A percentile compares a stretch with the other conserved stretches of the same genome.
Evolutionary conservation across 2,329 filamentous ascomycete species (phyloP).

Genomic region (Cryphonectria japonica): DNA sequence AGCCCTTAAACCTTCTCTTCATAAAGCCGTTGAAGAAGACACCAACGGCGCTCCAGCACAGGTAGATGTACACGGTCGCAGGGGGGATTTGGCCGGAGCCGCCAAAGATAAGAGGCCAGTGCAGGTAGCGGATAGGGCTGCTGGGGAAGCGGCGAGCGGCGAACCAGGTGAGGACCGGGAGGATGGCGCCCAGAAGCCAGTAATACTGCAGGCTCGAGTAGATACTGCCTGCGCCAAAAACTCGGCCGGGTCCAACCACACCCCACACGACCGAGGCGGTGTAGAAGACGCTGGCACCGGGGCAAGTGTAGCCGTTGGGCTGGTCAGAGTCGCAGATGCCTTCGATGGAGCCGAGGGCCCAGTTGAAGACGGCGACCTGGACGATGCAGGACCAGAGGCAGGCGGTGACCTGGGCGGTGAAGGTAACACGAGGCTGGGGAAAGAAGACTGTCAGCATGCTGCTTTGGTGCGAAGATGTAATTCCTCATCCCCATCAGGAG

Average conservation of each 20-base stretch:
- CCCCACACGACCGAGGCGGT: conserved; percentile 46
- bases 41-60: conserved; percentile 51
- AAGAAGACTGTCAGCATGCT: not conserved
- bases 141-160: conserved; percentile 32
- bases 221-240: conserved; percentile 38
- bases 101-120: conserved; percentile 40
- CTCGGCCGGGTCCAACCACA: conserved; percentile 40
- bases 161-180: conserved; percentile 36
- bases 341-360: conserved; percentile 46
- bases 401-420: conserved; percentile 24
- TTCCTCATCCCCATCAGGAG: not conserved
- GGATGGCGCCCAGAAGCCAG: conserved; percentile 37
- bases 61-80: conserved; percentile 55
- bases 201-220: conserved; percentile 38
- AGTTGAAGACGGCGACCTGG: conserved; percentile 49
- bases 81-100: conserved; percentile 36
- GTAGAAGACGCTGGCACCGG: conserved; percentile 41
- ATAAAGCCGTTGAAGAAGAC: conserved; percentile 56
- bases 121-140: conserved; percentile 34
- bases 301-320: conserved; percentile 39
- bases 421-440: conserved; percentile 40
- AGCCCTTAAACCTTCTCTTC: conserved; percentile 49
- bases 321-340: conserved; percentile 45
- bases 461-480: not conserved
- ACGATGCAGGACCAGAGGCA: conserved; percentile 43